Evolutionary conservation across 768 basidiomycete species (phyloP).

Genomic region (Lyophyllum semitale): DNA sequence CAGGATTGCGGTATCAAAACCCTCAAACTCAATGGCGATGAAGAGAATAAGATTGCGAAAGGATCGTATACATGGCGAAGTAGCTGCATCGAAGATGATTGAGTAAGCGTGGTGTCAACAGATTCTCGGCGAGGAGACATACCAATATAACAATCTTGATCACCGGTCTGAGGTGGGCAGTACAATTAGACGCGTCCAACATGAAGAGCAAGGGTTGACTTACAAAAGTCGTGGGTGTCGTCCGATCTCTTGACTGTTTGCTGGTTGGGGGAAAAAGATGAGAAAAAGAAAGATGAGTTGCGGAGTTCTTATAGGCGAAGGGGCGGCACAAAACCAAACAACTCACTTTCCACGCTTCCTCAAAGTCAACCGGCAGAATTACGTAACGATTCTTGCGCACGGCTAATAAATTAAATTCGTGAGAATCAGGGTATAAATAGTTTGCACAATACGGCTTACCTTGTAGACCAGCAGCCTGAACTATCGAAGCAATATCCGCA

Average conservation of each 20-base stretch:
- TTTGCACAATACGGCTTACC: slow-evolving; percentile 44
- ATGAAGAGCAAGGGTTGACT: slow-evolving; percentile 30
- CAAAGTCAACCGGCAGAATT: slow-evolving; percentile 95
- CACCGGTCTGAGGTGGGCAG: slow-evolving; percentile 36
- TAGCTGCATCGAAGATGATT: neutral
- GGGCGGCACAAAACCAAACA: slow-evolving; percentile 57
- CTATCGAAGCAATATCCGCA: slow-evolving; percentile 93
- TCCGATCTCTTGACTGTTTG: slow-evolving; percentile 95
- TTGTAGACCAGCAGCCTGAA: slow-evolving; percentile 96
- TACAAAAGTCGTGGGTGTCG: slow-evolving; percentile 97
- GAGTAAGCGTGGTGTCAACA: neutral
- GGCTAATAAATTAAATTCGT: slow-evolving; percentile 47
- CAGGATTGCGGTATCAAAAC: neutral
- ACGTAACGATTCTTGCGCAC: slow-evolving; percentile 98
- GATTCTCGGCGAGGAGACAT: neutral
- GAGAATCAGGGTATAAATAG: neutral
- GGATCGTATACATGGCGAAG: slow-evolving; percentile 18
- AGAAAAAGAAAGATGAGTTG: slow-evolving; percentile 36
- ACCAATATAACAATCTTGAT: slow-evolving; percentile 26
- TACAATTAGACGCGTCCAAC: slow-evolving; percentile 12
- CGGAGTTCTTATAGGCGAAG: slow-evolving; percentile 20
- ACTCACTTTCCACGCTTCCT: slow-evolving; percentile 98
- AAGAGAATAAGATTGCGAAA: slow-evolving; percentile 18
- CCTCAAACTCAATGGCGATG: neutral
- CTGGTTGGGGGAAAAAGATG: slow-evolving; percentile 48